A percentile compares a stretch with the other conserved stretches of the same genome.
phyloP scores from a whole-genome alignment of 2,329 filamentous ascomycete species.

The Xylaria arbuscula region DNA sequence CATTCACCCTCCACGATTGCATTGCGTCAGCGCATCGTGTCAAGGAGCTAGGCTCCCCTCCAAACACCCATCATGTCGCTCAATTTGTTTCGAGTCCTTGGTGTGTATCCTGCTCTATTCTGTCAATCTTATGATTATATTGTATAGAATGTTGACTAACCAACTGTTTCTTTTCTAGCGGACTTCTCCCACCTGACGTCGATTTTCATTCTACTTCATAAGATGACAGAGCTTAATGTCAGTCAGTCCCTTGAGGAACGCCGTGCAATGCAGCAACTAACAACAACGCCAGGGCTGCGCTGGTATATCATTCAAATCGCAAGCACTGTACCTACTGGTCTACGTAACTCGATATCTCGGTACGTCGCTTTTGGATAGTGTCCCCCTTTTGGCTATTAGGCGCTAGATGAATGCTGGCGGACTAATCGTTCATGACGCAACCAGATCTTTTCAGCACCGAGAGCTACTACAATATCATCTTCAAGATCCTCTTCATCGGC shows the following conservation, averaged over 20 bases:
- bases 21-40: slow-evolving; percentile 36
- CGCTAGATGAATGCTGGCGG: background rate
- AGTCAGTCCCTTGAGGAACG: slow-evolving; percentile 55
- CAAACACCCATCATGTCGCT: slow-evolving; percentile 57
- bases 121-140: background rate
- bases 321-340: slow-evolving; percentile 92
- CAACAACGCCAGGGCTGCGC: slow-evolving; percentile 80
- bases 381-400: background rate
- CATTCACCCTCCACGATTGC: slow-evolving; percentile 22
- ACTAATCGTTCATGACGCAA: slow-evolving; percentile 19
- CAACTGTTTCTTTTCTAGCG: slow-evolving; percentile 62
- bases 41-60: slow-evolving; percentile 41
- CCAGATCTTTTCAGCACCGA: slow-evolving; percentile 86
- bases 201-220: slow-evolving; percentile 93
- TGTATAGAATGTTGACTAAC: slow-evolving; percentile 38
- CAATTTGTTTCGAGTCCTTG: slow-evolving; percentile 69
- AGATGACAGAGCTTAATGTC: slow-evolving; percentile 95
- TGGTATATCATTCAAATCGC: slow-evolving; percentile 98
- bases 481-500: slow-evolving; percentile 94
- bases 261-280: slow-evolving; percentile 38
- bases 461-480: slow-evolving; percentile 90
- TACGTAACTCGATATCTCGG: slow-evolving; percentile 94
- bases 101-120: slow-evolving; percentile 53
- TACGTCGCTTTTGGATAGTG: slow-evolving; percentile 51
- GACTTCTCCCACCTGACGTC: slow-evolving; percentile 96